Conservation (phyloP, 257 asterid species). For the Nicotiana undulata region DNA sequence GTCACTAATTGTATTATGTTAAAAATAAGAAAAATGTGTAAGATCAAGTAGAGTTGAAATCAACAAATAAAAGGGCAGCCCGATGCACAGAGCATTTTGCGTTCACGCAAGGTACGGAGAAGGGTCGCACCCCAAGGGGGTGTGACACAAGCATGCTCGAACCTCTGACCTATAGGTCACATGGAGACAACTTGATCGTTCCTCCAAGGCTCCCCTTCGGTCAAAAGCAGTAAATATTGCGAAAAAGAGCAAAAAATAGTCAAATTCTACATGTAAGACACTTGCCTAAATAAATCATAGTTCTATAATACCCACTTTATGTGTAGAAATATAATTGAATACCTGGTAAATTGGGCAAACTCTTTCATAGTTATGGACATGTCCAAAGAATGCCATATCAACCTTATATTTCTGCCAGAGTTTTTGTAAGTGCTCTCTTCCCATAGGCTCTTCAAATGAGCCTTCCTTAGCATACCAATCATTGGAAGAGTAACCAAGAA, state of each 20-base stretch:
- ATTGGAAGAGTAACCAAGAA: conserved; percentile 33
- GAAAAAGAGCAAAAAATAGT: background rate
- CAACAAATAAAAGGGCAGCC: too few species aligned
- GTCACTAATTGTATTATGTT: background rate
- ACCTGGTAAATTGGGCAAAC: conserved; percentile 6
- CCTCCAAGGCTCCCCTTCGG: background rate
- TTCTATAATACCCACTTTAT: background rate
- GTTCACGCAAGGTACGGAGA: too few species aligned
- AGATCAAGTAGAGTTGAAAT: background rate
- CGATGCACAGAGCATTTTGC: too few species aligned
- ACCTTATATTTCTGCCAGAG: conserved; percentile 9
- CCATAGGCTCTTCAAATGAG: conserved; percentile 5
- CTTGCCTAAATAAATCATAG: background rate
- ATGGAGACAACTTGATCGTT: too few species aligned
- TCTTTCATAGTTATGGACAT: conserved; percentile 7
- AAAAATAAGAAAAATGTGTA: background rate
- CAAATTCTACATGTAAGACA: background rate
- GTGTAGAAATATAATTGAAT: background rate
- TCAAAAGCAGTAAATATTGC: background rate
- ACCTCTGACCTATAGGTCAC: too few species aligned
- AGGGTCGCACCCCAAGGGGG: too few species aligned
- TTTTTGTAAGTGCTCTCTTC: conserved; percentile 3
- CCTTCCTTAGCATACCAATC: conserved; percentile 14
- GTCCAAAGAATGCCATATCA: conserved; percentile 1
- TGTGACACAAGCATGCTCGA: too few species aligned